Base-by-base conservation (phyloP, 2,329 filamentous ascomycete genomes). In the Sporothrix brasiliensis region DNA sequence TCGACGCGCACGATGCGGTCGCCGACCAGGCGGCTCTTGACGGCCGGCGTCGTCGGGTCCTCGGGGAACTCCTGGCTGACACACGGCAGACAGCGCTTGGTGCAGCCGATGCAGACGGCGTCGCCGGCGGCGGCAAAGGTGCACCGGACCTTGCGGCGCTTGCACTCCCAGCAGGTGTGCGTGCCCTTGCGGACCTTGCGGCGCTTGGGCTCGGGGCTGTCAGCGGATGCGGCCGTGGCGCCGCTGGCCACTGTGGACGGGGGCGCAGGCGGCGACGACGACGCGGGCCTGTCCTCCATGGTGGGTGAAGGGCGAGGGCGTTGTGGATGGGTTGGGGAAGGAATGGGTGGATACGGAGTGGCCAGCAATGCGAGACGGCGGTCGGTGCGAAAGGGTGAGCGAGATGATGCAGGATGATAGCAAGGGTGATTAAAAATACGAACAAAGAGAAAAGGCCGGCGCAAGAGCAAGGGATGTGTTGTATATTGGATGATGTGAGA, bases 141-240 rank as follows among this genome's bases (percentile, higher is more conserved):
- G 74, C 86, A 87, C 4, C 80, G 79, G 14, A 83, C 80, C 77
- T 87, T 88, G 30, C 84, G 81, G 65, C 83, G 80, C 75, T 85
- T 85, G 80, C 86, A 88, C 73, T 87, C 85, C 85, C 85, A 87
- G 75, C 86, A 87, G 69, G 84, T 86, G 50, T 78, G 80, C 0
- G 85, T 88, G 16, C 73, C 72, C 44, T 74, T 74, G 63, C 73
- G 70, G 56, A 74, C 34, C 65, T 73, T 74, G 10, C 72, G 56
- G 13, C 72, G 58, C 44, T 70, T 71, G 16, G 67, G 67, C 10
- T 50, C 24, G 10, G 67, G 54, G 54, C 24, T 41, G 54, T 30
- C 41, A 11, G 24, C 13, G 24, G 16, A 11, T 6, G 58, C 5
- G 21, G 13, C n/a, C 41, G 58, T 16, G 58, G 39, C 9, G 34